phyloP scores from a whole-genome alignment of 1,284 basidiomycete species.

The Earliella scabrosa region DNA sequence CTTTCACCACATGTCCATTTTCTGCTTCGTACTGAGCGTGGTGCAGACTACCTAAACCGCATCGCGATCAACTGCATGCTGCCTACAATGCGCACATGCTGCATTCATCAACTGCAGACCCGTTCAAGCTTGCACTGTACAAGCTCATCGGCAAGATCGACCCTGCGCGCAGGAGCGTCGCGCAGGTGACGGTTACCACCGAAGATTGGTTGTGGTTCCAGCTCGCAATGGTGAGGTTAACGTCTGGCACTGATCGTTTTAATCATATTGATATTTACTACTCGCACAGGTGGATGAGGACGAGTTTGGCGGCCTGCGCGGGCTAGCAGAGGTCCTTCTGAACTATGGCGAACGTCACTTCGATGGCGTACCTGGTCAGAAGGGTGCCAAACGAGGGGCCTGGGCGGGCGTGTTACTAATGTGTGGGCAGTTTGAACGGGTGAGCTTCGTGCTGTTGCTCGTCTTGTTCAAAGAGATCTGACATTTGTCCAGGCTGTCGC shows the following conservation, averaged over 20 bases:
- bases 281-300: constrained; percentile 67
- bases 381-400: constrained; percentile 61
- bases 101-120: constrained; percentile 84
- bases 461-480: not conserved
- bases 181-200: constrained; percentile 87
- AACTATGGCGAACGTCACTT: constrained; percentile 94
- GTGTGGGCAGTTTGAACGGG: constrained; percentile 94
- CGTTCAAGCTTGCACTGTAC: constrained; percentile 95
- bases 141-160: constrained; percentile 96
- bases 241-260: no score
- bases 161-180: constrained; percentile 78
- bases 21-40: not conserved
- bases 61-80: constrained; percentile 85
- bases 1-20: constrained; percentile 28
- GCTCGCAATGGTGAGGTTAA: constrained; percentile 78
- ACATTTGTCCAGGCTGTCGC: constrained; percentile 71
- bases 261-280: not conserved
- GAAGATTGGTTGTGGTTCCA: constrained; percentile 99
- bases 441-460: constrained; percentile 38
- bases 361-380: constrained; percentile 69
- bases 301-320: constrained; percentile 79
- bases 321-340: constrained; percentile 80
- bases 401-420: constrained; percentile 94
- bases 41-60: constrained; percentile 72
- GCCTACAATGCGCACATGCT: constrained; percentile 94